phyloP scores from a whole-genome alignment of 2,329 filamentous ascomycete genomes.

The Alternaria conjuncta region DNA sequence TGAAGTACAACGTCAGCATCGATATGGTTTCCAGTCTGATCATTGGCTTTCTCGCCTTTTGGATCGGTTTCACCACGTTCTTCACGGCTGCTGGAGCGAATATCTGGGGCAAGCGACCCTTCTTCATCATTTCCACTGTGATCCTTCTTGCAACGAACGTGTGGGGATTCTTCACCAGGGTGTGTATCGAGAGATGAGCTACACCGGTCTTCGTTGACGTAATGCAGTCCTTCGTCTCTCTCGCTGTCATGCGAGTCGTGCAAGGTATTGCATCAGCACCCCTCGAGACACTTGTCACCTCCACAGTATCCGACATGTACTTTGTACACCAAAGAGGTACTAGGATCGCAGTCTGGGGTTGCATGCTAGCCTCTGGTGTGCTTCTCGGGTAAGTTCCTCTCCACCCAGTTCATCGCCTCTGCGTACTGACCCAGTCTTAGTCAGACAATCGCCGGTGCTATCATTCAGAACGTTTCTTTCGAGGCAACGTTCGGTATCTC shows the following conservation, averaged over 20 bases:
- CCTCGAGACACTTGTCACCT: conserved; percentile 89
- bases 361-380: conserved; percentile 45
- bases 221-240: conserved; percentile 44
- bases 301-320: conserved; percentile 87
- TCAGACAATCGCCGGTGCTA: conserved; percentile 53
- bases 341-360: conserved; percentile 76
- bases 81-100: conserved; percentile 51
- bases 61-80: conserved; percentile 51
- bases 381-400: conserved; percentile 48
- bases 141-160: conserved; percentile 47
- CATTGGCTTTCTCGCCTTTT: conserved; percentile 47
- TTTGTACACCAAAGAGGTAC: conserved; percentile 86
- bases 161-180: conserved; percentile 50
- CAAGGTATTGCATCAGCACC: conserved; percentile 88
- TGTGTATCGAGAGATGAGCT: not conserved
- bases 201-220: not conserved
- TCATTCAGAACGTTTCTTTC: conserved; percentile 50
- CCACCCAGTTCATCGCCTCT: conserved; percentile 23
- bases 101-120: conserved; percentile 48
- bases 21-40: conserved; percentile 49
- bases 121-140: conserved; percentile 47
- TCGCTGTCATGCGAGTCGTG: conserved; percentile 68
- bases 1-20: conserved; percentile 47
- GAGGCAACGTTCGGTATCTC: conserved; percentile 54
- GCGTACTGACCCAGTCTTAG: conserved; percentile 24